These are phyloP conservation scores for Moringa oleifera DNA, from an alignment of 345 rosid genomes.

Conservation along the genomic window DNA sequence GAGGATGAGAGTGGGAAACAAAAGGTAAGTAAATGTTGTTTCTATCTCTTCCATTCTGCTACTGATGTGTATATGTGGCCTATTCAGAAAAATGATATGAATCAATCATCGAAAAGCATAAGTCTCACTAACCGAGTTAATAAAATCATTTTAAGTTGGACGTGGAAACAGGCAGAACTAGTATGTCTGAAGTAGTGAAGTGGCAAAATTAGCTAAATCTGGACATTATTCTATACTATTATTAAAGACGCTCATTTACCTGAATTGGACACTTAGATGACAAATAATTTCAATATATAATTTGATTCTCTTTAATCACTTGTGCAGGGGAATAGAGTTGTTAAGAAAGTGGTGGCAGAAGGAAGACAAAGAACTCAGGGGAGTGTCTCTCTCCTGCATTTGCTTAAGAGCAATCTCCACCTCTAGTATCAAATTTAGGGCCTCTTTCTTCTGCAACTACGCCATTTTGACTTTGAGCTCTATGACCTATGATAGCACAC, in stretches of 20 bases:
- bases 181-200: background rate
- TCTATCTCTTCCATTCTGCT: background rate
- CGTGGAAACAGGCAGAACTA: background rate
- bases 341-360: constrained; percentile 33
- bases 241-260: no score
- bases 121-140: no score
- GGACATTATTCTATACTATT: no score
- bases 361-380: constrained; percentile 59
- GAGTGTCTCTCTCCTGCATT: constrained; percentile 47
- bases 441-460: background rate
- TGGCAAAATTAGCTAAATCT: no score
- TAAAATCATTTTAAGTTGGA: no score
- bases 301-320: constrained; percentile 7
- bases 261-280: background rate
- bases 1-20: constrained; percentile 60
- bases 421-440: constrained; percentile 13
- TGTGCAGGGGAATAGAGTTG: constrained; percentile 54
- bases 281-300: background rate
- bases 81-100: background rate
- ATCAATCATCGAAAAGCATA: no score
- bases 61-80: background rate
- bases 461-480: background rate
- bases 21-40: constrained; percentile 39
- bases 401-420: constrained; percentile 51
- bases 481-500: no score